Evolutionary conservation across 2,329 filamentous ascomycete species (phyloP).

Genomic region (Xylaria sp.): DNA sequence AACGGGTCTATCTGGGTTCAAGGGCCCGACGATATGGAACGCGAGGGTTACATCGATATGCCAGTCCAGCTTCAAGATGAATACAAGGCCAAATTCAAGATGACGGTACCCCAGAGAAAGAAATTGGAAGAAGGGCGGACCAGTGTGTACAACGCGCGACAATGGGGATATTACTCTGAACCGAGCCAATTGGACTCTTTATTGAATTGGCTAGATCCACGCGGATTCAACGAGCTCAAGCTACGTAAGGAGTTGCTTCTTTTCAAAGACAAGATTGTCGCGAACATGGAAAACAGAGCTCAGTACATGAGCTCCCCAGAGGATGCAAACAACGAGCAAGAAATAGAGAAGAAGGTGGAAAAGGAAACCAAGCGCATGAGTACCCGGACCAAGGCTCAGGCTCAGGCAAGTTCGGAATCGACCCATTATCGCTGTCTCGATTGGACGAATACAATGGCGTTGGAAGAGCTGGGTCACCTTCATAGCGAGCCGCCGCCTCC

Average conservation of each 20-base stretch:
- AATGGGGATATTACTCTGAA: slow-evolving; percentile 93
- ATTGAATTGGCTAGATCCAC: slow-evolving; percentile 85
- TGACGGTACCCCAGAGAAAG: slow-evolving; percentile 86
- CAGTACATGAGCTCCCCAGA: slow-evolving; percentile 66
- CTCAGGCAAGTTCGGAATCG: slow-evolving; percentile 54
- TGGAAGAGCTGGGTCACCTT: slow-evolving; percentile 62
- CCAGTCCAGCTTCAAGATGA: slow-evolving; percentile 72
- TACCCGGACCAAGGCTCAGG: slow-evolving; percentile 53
- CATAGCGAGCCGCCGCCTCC: slow-evolving; percentile 62
- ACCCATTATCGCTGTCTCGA: slow-evolving; percentile 55
- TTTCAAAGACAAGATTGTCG: slow-evolving; percentile 76
- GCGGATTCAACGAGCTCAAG: slow-evolving; percentile 84
- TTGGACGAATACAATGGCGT: slow-evolving; percentile 63
- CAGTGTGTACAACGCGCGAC: slow-evolving; percentile 73
- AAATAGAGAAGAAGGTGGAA: slow-evolving; percentile 45
- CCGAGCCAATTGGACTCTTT: slow-evolving; percentile 78
- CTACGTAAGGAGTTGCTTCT: slow-evolving; percentile 83
- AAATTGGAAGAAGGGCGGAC: slow-evolving; percentile 82
- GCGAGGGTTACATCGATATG: slow-evolving; percentile 84
- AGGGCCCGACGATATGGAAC: slow-evolving; percentile 87
- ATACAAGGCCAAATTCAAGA: slow-evolving; percentile 77
- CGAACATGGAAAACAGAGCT: slow-evolving; percentile 80
- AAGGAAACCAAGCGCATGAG: slow-evolving; percentile 50
- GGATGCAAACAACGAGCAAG: slow-evolving; percentile 39
- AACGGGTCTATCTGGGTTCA: slow-evolving; percentile 98